phyloP scores from a whole-genome alignment of 1,284 basidiomycete species.

The Gastroboletus turbinatus region DNA sequence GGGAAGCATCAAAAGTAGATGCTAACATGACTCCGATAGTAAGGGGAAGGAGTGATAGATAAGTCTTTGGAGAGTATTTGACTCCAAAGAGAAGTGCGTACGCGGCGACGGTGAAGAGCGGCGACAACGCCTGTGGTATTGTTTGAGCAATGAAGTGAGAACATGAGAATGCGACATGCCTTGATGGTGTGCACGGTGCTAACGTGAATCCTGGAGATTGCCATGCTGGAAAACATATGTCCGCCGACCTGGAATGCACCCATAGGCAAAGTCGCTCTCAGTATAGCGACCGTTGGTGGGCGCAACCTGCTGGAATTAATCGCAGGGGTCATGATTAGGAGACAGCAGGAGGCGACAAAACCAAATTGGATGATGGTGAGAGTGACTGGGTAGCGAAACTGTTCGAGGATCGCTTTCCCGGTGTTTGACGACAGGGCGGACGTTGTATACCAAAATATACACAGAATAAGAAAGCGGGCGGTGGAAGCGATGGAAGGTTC shows the following conservation, averaged over 20 bases:
- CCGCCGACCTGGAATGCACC: slow-evolving; percentile 95
- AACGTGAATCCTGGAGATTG: slow-evolving; percentile 93
- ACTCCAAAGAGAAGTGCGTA: slow-evolving; percentile 93
- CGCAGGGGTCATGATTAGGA: slow-evolving; percentile 74
- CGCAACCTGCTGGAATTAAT: slow-evolving; percentile 69
- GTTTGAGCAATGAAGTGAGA: slow-evolving; percentile 6
- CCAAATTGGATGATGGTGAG: slow-evolving; percentile 98
- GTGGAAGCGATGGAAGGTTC: slow-evolving; percentile 26
- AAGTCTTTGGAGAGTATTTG: slow-evolving; percentile 89
- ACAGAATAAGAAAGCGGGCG: slow-evolving; percentile 61
- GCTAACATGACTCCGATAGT: slow-evolving; percentile 97
- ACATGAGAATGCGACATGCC: slow-evolving; percentile 47
- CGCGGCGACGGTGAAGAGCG: slow-evolving; percentile 93
- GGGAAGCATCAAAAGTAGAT: slow-evolving; percentile 89
- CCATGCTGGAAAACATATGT: slow-evolving; percentile 95
- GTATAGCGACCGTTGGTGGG: slow-evolving; percentile 68
- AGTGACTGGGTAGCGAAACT: slow-evolving; percentile 86
- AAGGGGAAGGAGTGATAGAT: slow-evolving; percentile 91
- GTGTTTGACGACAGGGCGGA: slow-evolving; percentile 90
- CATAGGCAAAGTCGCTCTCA: slow-evolving; percentile 86
- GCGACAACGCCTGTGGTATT: slow-evolving; percentile 79
- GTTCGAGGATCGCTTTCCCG: slow-evolving; percentile 83
- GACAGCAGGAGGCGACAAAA: slow-evolving; percentile 87
- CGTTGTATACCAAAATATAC: slow-evolving; percentile 78
- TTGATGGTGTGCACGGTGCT: slow-evolving; percentile 99